These are phyloP conservation scores for Hypericum androsaemum DNA, from an alignment of 345 rosid genomes.

Conservation along the genomic window DNA sequence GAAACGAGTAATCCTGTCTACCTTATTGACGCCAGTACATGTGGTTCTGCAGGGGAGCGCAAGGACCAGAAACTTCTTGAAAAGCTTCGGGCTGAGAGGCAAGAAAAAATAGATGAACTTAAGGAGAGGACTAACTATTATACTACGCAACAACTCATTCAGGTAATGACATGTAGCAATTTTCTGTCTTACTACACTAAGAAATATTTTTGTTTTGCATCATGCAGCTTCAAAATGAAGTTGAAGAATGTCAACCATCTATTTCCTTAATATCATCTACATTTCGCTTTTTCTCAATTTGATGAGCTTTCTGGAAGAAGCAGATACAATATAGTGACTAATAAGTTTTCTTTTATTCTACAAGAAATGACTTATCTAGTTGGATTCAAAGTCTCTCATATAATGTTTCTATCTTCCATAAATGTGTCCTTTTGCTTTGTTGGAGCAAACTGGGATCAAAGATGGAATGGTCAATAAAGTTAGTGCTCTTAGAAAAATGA, in stretches of 20 bases:
- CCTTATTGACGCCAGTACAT: background rate
- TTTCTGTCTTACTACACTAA: background rate
- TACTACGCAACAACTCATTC: constrained; percentile 84
- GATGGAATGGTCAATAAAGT: too few relatives aligned
- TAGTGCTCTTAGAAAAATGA: too few relatives aligned
- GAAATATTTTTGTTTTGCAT: background rate
- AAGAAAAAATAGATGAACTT: constrained; percentile 84
- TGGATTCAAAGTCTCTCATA: too few relatives aligned
- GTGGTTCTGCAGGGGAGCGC: constrained; percentile 45
- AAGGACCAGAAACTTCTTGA: constrained; percentile 79
- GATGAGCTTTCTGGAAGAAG: too few relatives aligned
- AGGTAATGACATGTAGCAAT: constrained; percentile 33
- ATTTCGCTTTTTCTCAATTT: too few relatives aligned
- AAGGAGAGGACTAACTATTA: constrained; percentile 92
- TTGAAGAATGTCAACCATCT: background rate
- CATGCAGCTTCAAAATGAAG: background rate
- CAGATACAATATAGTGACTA: too few relatives aligned
- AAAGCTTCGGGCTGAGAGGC: constrained; percentile 78
- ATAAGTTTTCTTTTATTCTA: too few relatives aligned
- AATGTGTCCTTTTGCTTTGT: too few relatives aligned
- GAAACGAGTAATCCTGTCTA: background rate
- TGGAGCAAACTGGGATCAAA: too few relatives aligned
- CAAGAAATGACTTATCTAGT: too few relatives aligned
- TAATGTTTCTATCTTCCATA: too few relatives aligned
- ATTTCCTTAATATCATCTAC: too few relatives aligned